Conservation (phyloP, 345 rosid genomes). For the Kandelia obovata region DNA sequence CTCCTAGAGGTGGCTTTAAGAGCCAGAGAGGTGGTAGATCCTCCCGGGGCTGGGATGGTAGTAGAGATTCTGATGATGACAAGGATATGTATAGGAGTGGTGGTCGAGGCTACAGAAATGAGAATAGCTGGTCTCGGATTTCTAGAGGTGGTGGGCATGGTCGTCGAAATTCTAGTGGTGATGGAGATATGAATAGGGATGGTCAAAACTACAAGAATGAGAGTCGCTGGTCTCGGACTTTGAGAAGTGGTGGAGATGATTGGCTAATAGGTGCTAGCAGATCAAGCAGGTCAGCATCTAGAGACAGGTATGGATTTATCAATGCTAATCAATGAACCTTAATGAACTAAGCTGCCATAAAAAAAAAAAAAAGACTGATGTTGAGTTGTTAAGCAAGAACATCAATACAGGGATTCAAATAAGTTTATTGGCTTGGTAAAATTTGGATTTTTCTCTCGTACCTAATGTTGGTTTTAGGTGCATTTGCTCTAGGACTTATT, state of each 20-base stretch:
- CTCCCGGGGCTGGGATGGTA: slow-evolving; percentile 59
- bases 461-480: too few relatives aligned
- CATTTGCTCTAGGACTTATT: too few relatives aligned
- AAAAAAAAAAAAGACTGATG: too few relatives aligned
- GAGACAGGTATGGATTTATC: slow-evolving; percentile 47
- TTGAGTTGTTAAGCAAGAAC: too few relatives aligned
- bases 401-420: too few relatives aligned
- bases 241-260: slow-evolving; percentile 59
- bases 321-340: background rate
- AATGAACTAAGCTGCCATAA: too few relatives aligned
- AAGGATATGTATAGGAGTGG: slow-evolving; percentile 40
- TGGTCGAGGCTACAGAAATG: slow-evolving; percentile 45
- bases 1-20: slow-evolving; percentile 50
- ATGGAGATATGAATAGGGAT: slow-evolving; percentile 36
- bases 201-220: slow-evolving; percentile 44
- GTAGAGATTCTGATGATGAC: slow-evolving; percentile 46
- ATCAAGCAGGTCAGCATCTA: slow-evolving; percentile 50
- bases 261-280: slow-evolving; percentile 73
- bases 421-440: too few relatives aligned
- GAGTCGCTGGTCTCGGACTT: slow-evolving; percentile 47
- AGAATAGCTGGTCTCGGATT: slow-evolving; percentile 46
- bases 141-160: slow-evolving; percentile 58
- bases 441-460: too few relatives aligned
- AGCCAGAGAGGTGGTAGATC: slow-evolving; percentile 40
- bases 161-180: slow-evolving; percentile 49